phyloP scores from a whole-genome alignment of 2,329 filamentous ascomycete species.

The Trichoderma asperellum region DNA sequence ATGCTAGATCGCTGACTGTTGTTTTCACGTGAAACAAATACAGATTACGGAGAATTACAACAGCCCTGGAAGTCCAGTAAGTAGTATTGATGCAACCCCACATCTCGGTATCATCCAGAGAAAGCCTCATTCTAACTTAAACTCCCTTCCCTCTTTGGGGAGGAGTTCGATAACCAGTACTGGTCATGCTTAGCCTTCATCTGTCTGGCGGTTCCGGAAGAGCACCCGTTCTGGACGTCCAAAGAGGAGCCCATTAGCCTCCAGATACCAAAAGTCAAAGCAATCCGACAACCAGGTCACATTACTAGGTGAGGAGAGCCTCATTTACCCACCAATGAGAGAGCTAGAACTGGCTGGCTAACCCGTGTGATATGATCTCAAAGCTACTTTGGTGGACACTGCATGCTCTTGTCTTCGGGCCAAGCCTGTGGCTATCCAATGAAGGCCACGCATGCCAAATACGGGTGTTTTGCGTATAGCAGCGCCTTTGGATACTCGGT shows the following conservation, averaged over 20 bases:
- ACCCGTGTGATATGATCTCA: neutral
- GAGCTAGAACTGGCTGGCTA: neutral
- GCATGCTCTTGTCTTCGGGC: constrained; percentile 58
- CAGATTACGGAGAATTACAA: constrained; percentile 83
- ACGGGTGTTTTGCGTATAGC: constrained; percentile 78
- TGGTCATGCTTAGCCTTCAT: constrained; percentile 82
- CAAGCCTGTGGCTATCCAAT: constrained; percentile 84
- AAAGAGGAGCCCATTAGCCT: constrained; percentile 63
- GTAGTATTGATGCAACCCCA: constrained; percentile 32
- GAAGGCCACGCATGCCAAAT: constrained; percentile 81
- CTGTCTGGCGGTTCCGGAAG: constrained; percentile 68
- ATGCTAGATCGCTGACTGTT: constrained; percentile 30
- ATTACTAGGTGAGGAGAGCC: constrained; percentile 58
- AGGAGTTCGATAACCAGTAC: constrained; percentile 51
- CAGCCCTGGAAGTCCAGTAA: constrained; percentile 67
- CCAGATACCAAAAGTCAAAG: constrained; percentile 61
- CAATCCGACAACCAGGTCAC: constrained; percentile 70
- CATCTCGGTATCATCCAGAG: constrained; percentile 4
- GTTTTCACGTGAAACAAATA: constrained; percentile 9
- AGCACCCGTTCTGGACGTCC: constrained; percentile 76
- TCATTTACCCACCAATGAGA: constrained; percentile 15
- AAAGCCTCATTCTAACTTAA: constrained; percentile 7
- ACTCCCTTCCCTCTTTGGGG: neutral
- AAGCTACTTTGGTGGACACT: constrained; percentile 62
- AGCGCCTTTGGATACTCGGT: constrained; percentile 78